A percentile compares a stretch with the other conserved stretches of the same genome.
Conservation (phyloP, 208 protist genomes). For the Novymonas esmeraldas region DNA sequence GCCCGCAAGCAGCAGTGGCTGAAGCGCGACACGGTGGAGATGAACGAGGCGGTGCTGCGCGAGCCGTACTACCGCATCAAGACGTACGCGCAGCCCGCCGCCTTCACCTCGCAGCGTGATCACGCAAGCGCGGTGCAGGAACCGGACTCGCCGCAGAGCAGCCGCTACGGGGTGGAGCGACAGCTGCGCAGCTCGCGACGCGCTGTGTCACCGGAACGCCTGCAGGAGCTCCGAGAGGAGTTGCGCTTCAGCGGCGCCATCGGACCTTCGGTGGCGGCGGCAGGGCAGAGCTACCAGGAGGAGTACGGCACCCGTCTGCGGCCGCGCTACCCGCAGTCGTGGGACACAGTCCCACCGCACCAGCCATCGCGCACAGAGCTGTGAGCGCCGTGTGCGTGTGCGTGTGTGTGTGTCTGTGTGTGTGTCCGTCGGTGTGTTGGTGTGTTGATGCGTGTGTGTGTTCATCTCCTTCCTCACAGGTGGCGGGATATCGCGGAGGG, state of each 20-base stretch:
- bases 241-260: conserved; percentile 46
- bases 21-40: conserved; percentile 85
- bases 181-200: conserved; percentile 46
- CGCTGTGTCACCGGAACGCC: conserved; percentile 45
- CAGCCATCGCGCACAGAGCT: conserved; percentile 65
- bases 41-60: conserved; percentile 78
- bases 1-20: conserved; percentile 81
- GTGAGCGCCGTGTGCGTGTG: conserved; percentile 9
- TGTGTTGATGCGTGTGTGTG: background rate
- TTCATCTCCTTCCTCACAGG: no score
- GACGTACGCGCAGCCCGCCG: conserved; percentile 37
- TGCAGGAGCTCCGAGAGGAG: conserved; percentile 61
- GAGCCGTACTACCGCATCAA: conserved; percentile 89
- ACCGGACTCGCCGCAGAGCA: conserved; percentile 27
- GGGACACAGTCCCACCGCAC: conserved; percentile 87
- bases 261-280: background rate
- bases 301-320: conserved; percentile 77
- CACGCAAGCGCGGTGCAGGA: conserved; percentile 18
- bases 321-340: conserved; percentile 84
- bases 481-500: no score
- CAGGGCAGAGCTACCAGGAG: conserved; percentile 36
- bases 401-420: conserved; percentile 13
- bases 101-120: conserved; percentile 4
- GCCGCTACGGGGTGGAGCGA: conserved; percentile 30
- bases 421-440: no score